A percentile compares a stretch with the other conserved stretches of the same genome.
Evolutionary conservation across 768 basidiomycete species (phyloP).

Genomic region (Lactifluus echinatus): DNA sequence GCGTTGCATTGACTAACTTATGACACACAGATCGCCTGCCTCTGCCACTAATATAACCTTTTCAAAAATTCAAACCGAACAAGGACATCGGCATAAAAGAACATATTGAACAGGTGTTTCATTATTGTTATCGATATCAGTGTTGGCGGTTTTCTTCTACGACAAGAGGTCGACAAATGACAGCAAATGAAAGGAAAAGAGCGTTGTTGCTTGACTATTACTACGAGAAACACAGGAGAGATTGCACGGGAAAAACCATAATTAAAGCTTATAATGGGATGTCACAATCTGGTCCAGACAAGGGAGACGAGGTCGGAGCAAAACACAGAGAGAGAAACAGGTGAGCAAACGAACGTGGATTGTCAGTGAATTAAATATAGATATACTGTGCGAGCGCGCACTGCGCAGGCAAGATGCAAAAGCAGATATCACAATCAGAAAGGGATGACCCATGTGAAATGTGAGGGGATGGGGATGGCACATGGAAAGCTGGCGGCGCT

Average conservation of each 20-base stretch:
- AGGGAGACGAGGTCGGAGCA: not conserved
- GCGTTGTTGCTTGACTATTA: conserved; percentile 13
- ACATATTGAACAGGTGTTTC: conserved; percentile 1
- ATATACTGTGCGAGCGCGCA: conserved; percentile 14
- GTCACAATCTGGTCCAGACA: conserved; percentile 10
- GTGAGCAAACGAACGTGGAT: conserved; percentile 6
- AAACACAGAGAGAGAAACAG: not conserved
- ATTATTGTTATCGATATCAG: conserved; percentile 2
- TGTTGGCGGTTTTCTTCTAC: conserved; percentile 3
- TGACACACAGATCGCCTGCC: too few species aligned
- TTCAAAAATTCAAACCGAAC: not conserved
- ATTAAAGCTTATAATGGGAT: conserved; percentile 19
- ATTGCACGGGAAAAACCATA: conserved; percentile 10
- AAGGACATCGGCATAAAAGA: not conserved
- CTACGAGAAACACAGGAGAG: conserved; percentile 7
- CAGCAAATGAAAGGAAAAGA: not conserved
- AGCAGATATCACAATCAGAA: conserved; percentile 5
- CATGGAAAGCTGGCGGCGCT: not conserved
- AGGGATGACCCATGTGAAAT: not conserved
- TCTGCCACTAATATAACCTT: not conserved
- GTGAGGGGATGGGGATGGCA: not conserved
- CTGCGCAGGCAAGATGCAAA: conserved; percentile 8
- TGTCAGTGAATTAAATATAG: conserved; percentile 15
- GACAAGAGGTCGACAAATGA: not conserved
- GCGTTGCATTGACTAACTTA: too few species aligned